A percentile compares a stretch with the other conserved stretches of the same genome.
phyloP scores from a whole-genome alignment of 2,329 filamentous ascomycete species.

The Zasmidium cellare region DNA sequence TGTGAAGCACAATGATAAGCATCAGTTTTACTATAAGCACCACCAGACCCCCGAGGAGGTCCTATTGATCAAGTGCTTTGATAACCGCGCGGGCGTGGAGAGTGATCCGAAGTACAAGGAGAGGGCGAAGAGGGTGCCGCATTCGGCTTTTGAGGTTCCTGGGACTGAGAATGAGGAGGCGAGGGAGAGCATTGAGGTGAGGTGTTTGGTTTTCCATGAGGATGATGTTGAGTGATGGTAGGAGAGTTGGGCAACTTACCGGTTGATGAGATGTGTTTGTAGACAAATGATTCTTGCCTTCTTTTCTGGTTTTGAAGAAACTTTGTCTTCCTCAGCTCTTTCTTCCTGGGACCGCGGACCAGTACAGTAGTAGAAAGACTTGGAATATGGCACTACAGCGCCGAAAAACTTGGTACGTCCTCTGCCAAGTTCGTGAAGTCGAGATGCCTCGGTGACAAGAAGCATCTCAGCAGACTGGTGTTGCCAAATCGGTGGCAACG shows the following conservation, averaged over 20 bases:
- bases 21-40: conserved; percentile 74
- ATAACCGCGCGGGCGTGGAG: conserved; percentile 36
- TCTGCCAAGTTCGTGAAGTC: too few species aligned
- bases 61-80: conserved; percentile 50
- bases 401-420: too few species aligned
- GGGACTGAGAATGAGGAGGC: conserved; percentile 66
- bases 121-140: conserved; percentile 48
- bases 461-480: too few species aligned
- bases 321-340: too few species aligned
- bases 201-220: conserved; percentile 70
- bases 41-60: conserved; percentile 60
- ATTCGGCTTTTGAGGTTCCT: conserved; percentile 76
- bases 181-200: conserved; percentile 84
- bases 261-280: background rate
- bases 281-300: background rate
- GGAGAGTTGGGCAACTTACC: background rate
- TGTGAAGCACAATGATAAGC: conserved; percentile 60
- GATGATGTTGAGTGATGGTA: conserved; percentile 14
- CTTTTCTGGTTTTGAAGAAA: too few species aligned
- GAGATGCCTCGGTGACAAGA: too few species aligned
- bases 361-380: too few species aligned
- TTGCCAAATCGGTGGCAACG: too few species aligned
- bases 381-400: too few species aligned
- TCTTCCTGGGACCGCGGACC: too few species aligned
- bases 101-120: conserved; percentile 27